Percentiles rank a stretch among this genome's conserved stretches.
Conservation (phyloP, 75 land plant species). For the Selaginella tamariscina region DNA sequence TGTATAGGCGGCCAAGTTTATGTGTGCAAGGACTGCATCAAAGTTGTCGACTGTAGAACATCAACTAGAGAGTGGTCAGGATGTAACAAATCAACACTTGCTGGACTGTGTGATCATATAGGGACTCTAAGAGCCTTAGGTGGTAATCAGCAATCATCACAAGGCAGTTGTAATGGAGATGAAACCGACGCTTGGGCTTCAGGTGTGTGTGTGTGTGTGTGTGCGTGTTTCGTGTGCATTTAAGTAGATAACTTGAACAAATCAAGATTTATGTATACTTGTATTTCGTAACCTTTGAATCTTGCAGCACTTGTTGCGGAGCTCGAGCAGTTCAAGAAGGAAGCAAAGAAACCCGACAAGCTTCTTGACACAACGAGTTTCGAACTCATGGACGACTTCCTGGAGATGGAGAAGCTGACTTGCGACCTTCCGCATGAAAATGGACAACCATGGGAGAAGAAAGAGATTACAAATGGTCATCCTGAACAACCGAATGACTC, state of each 20-base stretch:
- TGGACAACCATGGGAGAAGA: background rate
- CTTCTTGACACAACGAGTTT: background rate
- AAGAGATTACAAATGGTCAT: background rate
- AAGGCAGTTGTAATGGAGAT: conserved; percentile 48
- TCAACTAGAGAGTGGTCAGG: background rate
- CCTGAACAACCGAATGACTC: too few species aligned
- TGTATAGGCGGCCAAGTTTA: conserved; percentile 46
- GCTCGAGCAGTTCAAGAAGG: conserved; percentile 38
- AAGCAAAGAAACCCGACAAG: conserved; percentile 16
- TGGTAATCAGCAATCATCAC: conserved; percentile 27
- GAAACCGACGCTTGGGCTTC: conserved; percentile 14
- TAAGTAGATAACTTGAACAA: too few species aligned
- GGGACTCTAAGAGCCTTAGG: background rate
- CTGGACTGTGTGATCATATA: background rate
- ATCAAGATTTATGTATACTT: too few species aligned
- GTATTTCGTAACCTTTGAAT: too few species aligned
- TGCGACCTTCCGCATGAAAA: background rate
- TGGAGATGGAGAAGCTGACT: conserved; percentile 67
- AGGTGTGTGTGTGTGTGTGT: conserved; percentile 60
- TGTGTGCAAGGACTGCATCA: conserved; percentile 62
- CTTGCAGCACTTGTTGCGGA: conserved; percentile 52
- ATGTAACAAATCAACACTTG: background rate
- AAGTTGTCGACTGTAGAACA: conserved; percentile 32
- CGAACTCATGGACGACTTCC: conserved; percentile 76
- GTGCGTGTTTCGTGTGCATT: too few species aligned